Conservation (phyloP, 108 stramenopile genomes). For the Fragilariopsis cylindrus region DNA sequence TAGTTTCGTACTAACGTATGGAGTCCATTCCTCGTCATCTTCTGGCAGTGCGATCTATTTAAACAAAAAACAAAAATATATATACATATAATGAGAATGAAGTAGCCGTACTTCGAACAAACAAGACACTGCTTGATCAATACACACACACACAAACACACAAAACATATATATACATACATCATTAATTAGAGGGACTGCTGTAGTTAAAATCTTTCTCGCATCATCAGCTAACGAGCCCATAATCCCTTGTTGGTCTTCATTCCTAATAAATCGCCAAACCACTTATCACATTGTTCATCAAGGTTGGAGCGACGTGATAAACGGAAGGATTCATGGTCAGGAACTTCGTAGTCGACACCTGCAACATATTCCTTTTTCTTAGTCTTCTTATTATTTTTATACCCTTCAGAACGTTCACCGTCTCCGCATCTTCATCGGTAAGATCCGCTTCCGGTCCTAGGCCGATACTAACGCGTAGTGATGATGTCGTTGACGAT, state of each 20-base stretch:
- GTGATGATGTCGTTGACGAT: constrained; percentile 11
- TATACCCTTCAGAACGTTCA: not conserved
- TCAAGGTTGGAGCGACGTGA: constrained; percentile 68
- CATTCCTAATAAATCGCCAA: constrained; percentile 44
- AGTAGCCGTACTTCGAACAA: not conserved
- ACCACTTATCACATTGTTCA: constrained; percentile 76
- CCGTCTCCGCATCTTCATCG: constrained; percentile 21
- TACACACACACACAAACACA: not conserved
- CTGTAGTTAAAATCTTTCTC: constrained; percentile 34
- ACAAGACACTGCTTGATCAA: not conserved
- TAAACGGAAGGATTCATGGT: constrained; percentile 75
- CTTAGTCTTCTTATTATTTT: not conserved
- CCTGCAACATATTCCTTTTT: constrained; percentile 39
- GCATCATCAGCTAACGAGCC: constrained; percentile 43
- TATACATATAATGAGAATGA: not conserved
- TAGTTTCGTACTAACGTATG: constrained; percentile 64
- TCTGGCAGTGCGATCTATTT: constrained; percentile 30
- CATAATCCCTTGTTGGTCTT: constrained; percentile 29
- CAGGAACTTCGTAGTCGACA: constrained; percentile 60
- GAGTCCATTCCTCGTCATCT: constrained; percentile 80
- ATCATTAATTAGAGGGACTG: constrained; percentile 51
- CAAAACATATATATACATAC: constrained; percentile 27
- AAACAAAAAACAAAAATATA: constrained; percentile 15
- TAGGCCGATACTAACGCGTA: constrained; percentile 51
- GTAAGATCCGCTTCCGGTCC: constrained; percentile 42